Evolutionary conservation across 2,329 filamentous ascomycete genomes (phyloP), one percentile per base, ranked within the genome.

Genomic region (Colletotrichum gloeosporioides): DNA sequence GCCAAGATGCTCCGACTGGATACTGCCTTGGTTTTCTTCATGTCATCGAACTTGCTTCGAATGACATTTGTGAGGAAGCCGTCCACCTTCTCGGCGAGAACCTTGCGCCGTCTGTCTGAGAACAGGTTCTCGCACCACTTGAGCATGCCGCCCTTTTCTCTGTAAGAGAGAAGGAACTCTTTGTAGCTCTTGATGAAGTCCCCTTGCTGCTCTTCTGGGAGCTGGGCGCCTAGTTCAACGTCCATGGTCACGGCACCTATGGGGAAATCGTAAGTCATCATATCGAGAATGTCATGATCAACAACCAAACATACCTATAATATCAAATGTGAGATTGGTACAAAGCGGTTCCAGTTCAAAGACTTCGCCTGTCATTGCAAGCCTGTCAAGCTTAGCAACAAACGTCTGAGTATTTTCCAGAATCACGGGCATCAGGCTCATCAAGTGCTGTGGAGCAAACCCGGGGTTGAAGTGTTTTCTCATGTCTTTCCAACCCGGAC

Each of bases 361-460:
- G 62, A 77, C 12, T 49, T 79, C 73, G 55, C 74, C 66, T 2
- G 63, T 76, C 6, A 16, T 6, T 22, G 49, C 75, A 18, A 69
- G 61, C 6, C 31, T 32, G 57, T 78, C 62, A 13, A 78, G 69
- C n/a, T 71, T 71, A 15, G 39, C 65, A 4, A 85, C 27, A 59
- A 86, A 85, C 3, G 78, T 77, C 34, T 68, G 57, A 0, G 80
- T 80, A 77, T 86, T 86, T 27, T 86, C 83, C 7, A 86, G 61
- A 59, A 86, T 84, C 49, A 78, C 77, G 0, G 84, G 84, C 67
- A 86, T 73, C 3, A 86, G 78, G 6, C 80, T 82, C 74, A 85
- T 81, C n/a, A 87, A 79, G 39, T 86, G 83, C 69, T 85, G 82
- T 2, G 83, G 84, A 1, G 85, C 82, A 66, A 86, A 87, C 1